Conservation (phyloP, 1,139 yeast species). For the Pichia sp. region DNA sequence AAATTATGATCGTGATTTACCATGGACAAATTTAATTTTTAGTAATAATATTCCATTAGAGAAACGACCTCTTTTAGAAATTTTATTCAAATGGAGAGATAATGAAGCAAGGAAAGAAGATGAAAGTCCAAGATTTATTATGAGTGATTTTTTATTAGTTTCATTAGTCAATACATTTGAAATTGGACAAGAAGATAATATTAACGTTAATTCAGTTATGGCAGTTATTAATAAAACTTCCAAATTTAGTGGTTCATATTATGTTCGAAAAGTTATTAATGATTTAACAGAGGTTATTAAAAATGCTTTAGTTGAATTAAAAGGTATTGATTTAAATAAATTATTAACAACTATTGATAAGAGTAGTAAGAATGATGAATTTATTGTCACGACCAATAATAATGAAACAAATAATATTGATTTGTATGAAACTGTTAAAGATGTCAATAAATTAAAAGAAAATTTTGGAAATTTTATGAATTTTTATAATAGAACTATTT, state of each 20-base stretch:
- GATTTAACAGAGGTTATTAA: constrained; percentile 53
- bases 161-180: constrained; percentile 43
- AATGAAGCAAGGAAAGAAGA: constrained; percentile 63
- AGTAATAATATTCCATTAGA: constrained; percentile 61
- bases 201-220: constrained; percentile 55
- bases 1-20: constrained; percentile 34
- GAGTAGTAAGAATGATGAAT: background rate
- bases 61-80: constrained; percentile 52
- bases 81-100: constrained; percentile 81
- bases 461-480: constrained; percentile 15
- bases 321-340: constrained; percentile 21
- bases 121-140: constrained; percentile 75
- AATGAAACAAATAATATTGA: constrained; percentile 4
- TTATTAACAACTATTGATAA: constrained; percentile 1
- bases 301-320: constrained; percentile 30
- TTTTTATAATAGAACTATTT: constrained; percentile 9
- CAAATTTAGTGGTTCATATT: constrained; percentile 52
- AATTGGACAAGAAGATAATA: constrained; percentile 32
- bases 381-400: background rate
- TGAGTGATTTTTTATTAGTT: constrained; percentile 76
- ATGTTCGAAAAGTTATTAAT: constrained; percentile 34
- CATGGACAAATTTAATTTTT: constrained; percentile 52
- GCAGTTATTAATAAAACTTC: constrained; percentile 42
- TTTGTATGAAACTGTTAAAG: constrained; percentile 19
- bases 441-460: constrained; percentile 17